phyloP scores from a whole-genome alignment of 352 stramenopile genomes.

The Elongisporangium undulatum region DNA sequence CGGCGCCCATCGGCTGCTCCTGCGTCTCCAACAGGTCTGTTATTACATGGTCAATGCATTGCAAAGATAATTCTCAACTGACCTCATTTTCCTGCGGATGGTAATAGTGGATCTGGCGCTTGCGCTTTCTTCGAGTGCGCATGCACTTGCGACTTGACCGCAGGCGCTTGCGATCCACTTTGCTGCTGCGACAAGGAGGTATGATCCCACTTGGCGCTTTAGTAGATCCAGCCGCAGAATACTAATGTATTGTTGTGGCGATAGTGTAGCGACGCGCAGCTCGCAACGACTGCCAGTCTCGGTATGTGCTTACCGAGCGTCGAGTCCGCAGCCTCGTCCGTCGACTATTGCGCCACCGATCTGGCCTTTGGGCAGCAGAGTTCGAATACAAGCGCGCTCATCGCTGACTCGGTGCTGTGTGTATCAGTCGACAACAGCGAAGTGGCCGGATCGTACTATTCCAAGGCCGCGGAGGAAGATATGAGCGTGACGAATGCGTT shows the following conservation, averaged over 20 bases:
- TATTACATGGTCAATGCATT: not conserved
- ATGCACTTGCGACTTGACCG: constrained; percentile 43
- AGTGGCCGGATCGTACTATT: constrained; percentile 30
- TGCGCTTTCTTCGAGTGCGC: constrained; percentile 37
- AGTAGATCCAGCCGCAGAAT: too few species aligned
- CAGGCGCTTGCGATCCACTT: constrained; percentile 34
- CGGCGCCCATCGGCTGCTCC: constrained; percentile 31
- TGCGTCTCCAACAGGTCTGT: constrained; percentile 23
- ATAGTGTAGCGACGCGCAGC: constrained; percentile 27
- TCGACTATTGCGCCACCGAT: constrained; percentile 45
- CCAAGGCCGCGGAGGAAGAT: constrained; percentile 14
- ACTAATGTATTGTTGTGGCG: not conserved
- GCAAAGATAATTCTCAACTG: too few species aligned
- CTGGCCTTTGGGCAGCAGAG: constrained; percentile 18
- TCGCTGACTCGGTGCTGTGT: constrained; percentile 44
- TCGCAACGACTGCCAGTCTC: constrained; percentile 6
- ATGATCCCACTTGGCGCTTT: not conserved
- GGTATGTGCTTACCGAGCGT: constrained; percentile 17
- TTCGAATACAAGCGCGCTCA: constrained; percentile 20
- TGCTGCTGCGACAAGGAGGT: constrained; percentile 51
- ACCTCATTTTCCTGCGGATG: not conserved
- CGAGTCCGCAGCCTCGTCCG: not conserved
- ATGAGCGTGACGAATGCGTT: constrained; percentile 34
- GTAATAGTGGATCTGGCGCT: constrained; percentile 4
- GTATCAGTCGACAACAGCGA: constrained; percentile 49